phyloP scores from a whole-genome alignment of 495 filamentous ascomycete species.

The Stereocaulon alpinum region DNA sequence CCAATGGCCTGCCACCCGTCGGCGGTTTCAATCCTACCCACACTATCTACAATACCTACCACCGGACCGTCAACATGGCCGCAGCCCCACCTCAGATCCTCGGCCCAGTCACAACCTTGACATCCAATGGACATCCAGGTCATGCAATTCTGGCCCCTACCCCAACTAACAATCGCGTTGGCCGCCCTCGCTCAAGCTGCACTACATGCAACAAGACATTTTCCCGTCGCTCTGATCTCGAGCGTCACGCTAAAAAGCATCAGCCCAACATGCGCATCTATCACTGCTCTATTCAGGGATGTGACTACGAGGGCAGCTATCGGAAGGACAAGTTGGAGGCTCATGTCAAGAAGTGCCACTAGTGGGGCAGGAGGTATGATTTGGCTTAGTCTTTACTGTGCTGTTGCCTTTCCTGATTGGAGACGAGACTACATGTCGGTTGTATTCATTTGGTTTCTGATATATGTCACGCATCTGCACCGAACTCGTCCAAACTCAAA shows the following conservation, averaged over 20 bases:
- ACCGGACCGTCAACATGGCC: neutral
- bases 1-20: no score
- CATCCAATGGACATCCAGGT: neutral
- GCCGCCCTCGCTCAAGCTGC: neutral
- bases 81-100: neutral
- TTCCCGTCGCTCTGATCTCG: neutral
- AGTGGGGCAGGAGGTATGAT: neutral
- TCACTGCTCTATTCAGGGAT: neutral
- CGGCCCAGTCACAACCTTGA: neutral
- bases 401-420: neutral
- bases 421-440: neutral
- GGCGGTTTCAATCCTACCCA: neutral
- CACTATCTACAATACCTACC: neutral
- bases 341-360: slow-evolving; percentile 5
- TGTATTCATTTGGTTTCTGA: neutral
- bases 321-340: slow-evolving; percentile 4
- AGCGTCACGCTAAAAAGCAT: slow-evolving; percentile 7
- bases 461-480: neutral
- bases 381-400: neutral
- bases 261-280: neutral
- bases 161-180: no score
- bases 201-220: slow-evolving; percentile 5
- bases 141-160: neutral
- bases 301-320: slow-evolving; percentile 1
- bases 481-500: neutral